Evolutionary conservation across 2,329 filamentous ascomycete species (phyloP), one percentile per base, ranked within the genome.

Genomic region (Atkinsonella texensis): DNA sequence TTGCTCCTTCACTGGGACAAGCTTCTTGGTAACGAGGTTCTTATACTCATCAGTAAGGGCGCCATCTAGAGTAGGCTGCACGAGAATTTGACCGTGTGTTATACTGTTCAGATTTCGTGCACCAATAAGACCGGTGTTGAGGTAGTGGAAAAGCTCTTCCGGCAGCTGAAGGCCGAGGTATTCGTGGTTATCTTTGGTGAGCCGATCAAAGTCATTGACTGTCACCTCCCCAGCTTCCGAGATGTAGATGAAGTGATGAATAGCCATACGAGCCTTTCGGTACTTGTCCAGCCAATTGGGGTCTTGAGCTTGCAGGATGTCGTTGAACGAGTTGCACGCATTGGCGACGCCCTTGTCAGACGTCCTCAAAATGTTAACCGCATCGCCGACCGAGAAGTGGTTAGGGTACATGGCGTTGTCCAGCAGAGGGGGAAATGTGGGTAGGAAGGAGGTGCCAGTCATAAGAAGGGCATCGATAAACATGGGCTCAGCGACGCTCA

Each of bases 101-200:
- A 95, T 81, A 77, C 84, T 91, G 64, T 85, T 87, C 12, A 95
- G 77, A 39, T 95, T 75, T 46, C 87, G 81, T 23, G 89, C 76
- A 31, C 87, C 82, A 57, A 97, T 81, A 43, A 96, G 72, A 35
- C 89, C 93, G 49, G 80, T 83, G 53, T 89, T 89, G 48, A 96
- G 75, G 65, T 97, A 97, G 66, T 89, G 86, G 65, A 91, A 90
- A 17, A 97, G 74, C 68, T 98, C 93, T 41, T 89, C 83, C 0
- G 93, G 89, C 5, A 98, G 74, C 54, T 90, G 85, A 53, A 94
- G 80, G n/a, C 89, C 89, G 55, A 96, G 80, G 63, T 96, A 90
- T 62, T 91, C 84, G 63, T 94, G 87, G 57, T 93, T 84, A 63
- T 97, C 90, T 45, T 78, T 79, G 2, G 93, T 90, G 18, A 89